Percentiles rank a stretch among this genome's conserved stretches.
Conservation (phyloP, 495 filamentous ascomycete genomes). For the Penicillium cinerascens region DNA sequence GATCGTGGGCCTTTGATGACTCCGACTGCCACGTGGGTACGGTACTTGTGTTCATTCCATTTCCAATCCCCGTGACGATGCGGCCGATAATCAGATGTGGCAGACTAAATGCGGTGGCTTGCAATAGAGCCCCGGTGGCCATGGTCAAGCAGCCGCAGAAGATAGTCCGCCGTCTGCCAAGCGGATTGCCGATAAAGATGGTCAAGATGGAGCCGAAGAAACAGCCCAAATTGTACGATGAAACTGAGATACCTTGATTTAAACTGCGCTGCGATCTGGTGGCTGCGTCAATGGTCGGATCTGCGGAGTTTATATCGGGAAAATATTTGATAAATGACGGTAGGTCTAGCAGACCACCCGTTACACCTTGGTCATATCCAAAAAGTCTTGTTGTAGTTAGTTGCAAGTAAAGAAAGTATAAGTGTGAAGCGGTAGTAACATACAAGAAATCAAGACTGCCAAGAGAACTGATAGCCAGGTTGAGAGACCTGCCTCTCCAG, state of each 20-base stretch:
- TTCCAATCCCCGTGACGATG: slow-evolving; percentile 65
- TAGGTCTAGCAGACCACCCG: slow-evolving; percentile 55
- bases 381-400: slow-evolving; percentile 35
- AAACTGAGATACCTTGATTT: slow-evolving; percentile 52
- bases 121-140: slow-evolving; percentile 62
- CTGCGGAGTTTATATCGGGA: slow-evolving; percentile 33
- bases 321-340: slow-evolving; percentile 50
- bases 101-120: slow-evolving; percentile 55
- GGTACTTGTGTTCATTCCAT: slow-evolving; percentile 56
- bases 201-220: slow-evolving; percentile 66
- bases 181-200: slow-evolving; percentile 66
- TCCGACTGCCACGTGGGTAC: slow-evolving; percentile 57
- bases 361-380: slow-evolving; percentile 56
- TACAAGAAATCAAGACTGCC: slow-evolving; percentile 66
- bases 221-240: slow-evolving; percentile 72
- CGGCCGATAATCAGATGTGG: slow-evolving; percentile 64
- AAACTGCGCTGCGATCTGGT: slow-evolving; percentile 21
- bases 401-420: not conserved
- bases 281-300: slow-evolving; percentile 4
- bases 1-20: slow-evolving; percentile 63
- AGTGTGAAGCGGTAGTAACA: not conserved
- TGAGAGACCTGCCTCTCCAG: slow-evolving; percentile 58
- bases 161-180: slow-evolving; percentile 66
- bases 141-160: slow-evolving; percentile 64
- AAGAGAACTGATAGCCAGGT: slow-evolving; percentile 62